A percentile compares a stretch with the other conserved stretches of the same genome.
These are phyloP conservation scores for Coemansia sp. DNA, from an alignment of 192 early-diverging fungal genomes.

Conservation along the genomic window DNA sequence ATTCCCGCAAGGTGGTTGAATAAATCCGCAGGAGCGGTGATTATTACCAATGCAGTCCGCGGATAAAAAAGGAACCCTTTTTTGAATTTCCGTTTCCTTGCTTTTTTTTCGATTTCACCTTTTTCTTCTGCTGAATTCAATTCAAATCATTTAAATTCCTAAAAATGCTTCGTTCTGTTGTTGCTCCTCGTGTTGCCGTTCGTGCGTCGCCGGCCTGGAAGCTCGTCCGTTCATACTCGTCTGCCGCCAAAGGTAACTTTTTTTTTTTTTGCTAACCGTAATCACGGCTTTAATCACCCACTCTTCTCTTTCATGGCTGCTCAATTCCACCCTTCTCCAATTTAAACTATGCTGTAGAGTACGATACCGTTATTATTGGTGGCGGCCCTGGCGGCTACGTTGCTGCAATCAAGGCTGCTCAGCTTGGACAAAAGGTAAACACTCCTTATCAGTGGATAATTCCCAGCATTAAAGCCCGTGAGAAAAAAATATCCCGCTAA, in stretches of 20 bases:
- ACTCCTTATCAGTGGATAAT: too few relatives aligned
- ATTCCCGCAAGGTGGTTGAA: not conserved
- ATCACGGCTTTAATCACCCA: not conserved
- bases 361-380: constrained; percentile 86
- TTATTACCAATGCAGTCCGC: not conserved
- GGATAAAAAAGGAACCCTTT: not conserved
- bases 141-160: not conserved
- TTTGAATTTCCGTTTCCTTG: not conserved
- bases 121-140: not conserved
- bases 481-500: not conserved
- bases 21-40: not conserved
- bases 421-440: constrained; percentile 91
- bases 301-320: too few relatives aligned
- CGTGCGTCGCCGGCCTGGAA: constrained; percentile 21
- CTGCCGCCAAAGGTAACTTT: constrained; percentile 41
- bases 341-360: constrained; percentile 50
- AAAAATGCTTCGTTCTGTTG: constrained; percentile 43
- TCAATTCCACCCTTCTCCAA: too few relatives aligned
- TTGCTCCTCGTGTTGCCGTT: not conserved
- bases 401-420: constrained; percentile 98
- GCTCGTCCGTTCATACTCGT: constrained; percentile 50
- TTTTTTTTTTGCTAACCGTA: not conserved
- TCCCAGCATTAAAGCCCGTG: not conserved
- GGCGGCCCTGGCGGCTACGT: constrained; percentile 98
- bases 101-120: constrained; percentile 5